Percentiles rank a stretch among this genome's conserved stretches.
phyloP scores from a whole-genome alignment of 164 flowering plant genomes.

The Vitis amurensis region DNA sequence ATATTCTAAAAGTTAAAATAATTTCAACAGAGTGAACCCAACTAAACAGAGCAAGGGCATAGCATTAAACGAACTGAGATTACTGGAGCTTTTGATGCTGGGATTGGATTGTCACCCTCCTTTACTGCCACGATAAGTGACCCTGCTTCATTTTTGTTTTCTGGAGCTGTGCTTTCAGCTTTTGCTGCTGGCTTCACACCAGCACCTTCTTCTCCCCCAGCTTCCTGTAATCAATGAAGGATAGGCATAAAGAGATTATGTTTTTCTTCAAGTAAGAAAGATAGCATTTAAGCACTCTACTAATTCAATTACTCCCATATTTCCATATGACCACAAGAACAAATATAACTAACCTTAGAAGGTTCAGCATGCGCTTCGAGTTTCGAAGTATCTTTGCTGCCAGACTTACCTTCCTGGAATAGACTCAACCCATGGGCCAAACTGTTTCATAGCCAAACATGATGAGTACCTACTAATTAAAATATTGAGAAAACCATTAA shows the following conservation, averaged over 20 bases:
- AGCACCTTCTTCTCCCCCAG: slow-evolving; percentile 23
- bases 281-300: neutral
- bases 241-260: neutral
- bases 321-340: neutral
- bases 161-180: slow-evolving; percentile 37
- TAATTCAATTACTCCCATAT: neutral
- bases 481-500: neutral
- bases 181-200: slow-evolving; percentile 48
- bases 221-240: slow-evolving; percentile 26
- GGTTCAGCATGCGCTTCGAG: slow-evolving; percentile 49
- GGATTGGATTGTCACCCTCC: slow-evolving; percentile 45
- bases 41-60: too few species aligned
- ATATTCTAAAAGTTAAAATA: too few species aligned
- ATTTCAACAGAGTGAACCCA: too few species aligned
- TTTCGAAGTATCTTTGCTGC: slow-evolving; percentile 42
- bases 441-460: slow-evolving; percentile 39
- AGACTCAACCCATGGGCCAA: slow-evolving; percentile 86
- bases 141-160: slow-evolving; percentile 50
- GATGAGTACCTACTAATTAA: neutral
- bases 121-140: slow-evolving; percentile 40
- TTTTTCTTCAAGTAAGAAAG: neutral
- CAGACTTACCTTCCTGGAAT: slow-evolving; percentile 64
- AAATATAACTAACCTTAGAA: slow-evolving; percentile 45
- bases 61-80: neutral
- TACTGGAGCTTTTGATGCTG: slow-evolving; percentile 54